Evolutionary conservation across 495 filamentous ascomycete species (phyloP).

Genomic region (Cudoniella acicularis): DNA sequence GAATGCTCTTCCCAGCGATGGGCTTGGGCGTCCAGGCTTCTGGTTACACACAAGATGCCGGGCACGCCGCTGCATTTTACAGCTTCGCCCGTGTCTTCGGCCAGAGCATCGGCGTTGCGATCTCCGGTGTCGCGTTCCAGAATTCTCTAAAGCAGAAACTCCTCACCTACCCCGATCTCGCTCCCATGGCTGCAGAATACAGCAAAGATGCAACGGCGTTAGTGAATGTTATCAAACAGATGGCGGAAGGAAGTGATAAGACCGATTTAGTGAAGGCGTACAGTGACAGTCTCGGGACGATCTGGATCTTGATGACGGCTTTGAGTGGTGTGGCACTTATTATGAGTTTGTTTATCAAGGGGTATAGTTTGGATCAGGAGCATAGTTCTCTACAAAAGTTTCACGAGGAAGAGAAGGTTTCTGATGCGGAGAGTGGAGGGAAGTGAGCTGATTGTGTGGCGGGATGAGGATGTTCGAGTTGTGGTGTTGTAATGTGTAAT

Average conservation of each 20-base stretch:
- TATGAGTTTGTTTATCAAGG: slow-evolving; percentile 15
- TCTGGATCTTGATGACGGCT: slow-evolving; percentile 51
- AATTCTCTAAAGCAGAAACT: slow-evolving; percentile 52
- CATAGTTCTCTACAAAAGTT: slow-evolving; percentile 17
- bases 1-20: slow-evolving; percentile 49
- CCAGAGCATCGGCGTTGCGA: slow-evolving; percentile 43
- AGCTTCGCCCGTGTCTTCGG: slow-evolving; percentile 58
- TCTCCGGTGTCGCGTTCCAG: slow-evolving; percentile 56
- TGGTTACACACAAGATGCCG: slow-evolving; percentile 40
- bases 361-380: slow-evolving; percentile 20
- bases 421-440: slow-evolving; percentile 2
- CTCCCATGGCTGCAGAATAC: slow-evolving; percentile 41
- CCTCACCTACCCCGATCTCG: slow-evolving; percentile 36
- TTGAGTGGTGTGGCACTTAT: slow-evolving; percentile 23
- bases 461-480: neutral
- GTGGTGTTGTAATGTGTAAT: too few species aligned
- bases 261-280: slow-evolving; percentile 48
- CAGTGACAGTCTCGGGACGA: slow-evolving; percentile 50
- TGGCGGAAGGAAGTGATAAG: slow-evolving; percentile 41
- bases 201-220: slow-evolving; percentile 56
- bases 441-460: neutral
- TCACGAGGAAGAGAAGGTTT: slow-evolving; percentile 1
- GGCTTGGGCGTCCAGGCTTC: slow-evolving; percentile 46
- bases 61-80: slow-evolving; percentile 55
- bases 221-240: slow-evolving; percentile 54